These are phyloP conservation scores for Grosmannia clavigera DNA, from an alignment of 2,329 filamentous ascomycete species.

Conservation along the genomic window DNA sequence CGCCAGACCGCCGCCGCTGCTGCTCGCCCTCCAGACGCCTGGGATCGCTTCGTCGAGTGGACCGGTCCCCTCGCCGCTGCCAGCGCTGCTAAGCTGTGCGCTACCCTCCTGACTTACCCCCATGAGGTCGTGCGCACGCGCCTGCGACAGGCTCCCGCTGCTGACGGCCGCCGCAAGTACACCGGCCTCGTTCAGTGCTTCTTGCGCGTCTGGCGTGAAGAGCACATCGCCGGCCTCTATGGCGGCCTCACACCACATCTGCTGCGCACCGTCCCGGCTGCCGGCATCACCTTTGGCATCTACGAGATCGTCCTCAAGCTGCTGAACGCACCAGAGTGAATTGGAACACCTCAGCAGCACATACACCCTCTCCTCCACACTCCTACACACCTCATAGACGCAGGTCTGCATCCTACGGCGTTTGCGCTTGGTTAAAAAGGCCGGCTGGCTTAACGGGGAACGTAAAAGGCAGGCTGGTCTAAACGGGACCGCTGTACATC, in stretches of 20 bases:
- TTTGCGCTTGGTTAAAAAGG: no score
- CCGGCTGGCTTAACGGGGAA: no score
- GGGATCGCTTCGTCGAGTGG: slow-evolving; percentile 67
- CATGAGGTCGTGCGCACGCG: slow-evolving; percentile 85
- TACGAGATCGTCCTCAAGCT: slow-evolving; percentile 34
- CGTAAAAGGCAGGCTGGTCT: no score
- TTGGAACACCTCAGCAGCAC: neutral
- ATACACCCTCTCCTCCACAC: neutral
- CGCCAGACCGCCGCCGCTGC: slow-evolving; percentile 45
- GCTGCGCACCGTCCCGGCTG: slow-evolving; percentile 79
- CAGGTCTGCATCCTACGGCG: no score
- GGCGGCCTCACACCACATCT: slow-evolving; percentile 87
- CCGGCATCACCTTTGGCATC: slow-evolving; percentile 94
- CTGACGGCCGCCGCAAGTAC: slow-evolving; percentile 65
- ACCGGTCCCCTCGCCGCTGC: slow-evolving; percentile 69
- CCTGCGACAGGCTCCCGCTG: slow-evolving; percentile 70
- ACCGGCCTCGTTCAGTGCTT: slow-evolving; percentile 84
- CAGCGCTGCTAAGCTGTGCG: slow-evolving; percentile 74
- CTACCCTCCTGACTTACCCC: slow-evolving; percentile 76
- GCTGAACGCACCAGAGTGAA: slow-evolving; percentile 6
- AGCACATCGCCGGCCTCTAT: slow-evolving; percentile 76
- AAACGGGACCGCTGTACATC: no score
- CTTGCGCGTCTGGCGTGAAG: slow-evolving; percentile 74
- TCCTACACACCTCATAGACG: neutral
- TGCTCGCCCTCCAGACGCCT: slow-evolving; percentile 42